Base-by-base conservation (phyloP, 331 rosid genomes). In the Dryas integrifolia region DNA sequence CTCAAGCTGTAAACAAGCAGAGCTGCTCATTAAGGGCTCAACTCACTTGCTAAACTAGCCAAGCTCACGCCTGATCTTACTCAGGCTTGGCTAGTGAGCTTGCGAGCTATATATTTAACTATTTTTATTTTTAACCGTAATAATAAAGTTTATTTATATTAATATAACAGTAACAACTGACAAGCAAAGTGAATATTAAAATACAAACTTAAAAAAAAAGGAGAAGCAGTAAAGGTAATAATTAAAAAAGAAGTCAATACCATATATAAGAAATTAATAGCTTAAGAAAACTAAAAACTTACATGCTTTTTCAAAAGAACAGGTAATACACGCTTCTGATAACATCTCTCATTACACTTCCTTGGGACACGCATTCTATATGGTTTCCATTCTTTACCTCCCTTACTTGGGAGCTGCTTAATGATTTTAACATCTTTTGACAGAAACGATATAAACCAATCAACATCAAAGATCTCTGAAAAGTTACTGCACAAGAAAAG, bases 311-410 rank as follows among this genome's bases (percentile, higher is more conserved):
- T 95, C 86, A 84, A 68, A 62, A 95, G 96, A 75, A 92, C 93
- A 51, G 99, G 98, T 56, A 95, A 70, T 69, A 95, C 88, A 69
- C 97, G 97, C 76, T 2, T 86, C 77, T 77, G 82, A 75, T 95
- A 95, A 76, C 99, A 95, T 81, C 89, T 89, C 86, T 95, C 99
- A 77, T 44, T 95, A 62, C 97, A 95, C 84, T 95, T 95, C 86
- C 99, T 86, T 35, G 97, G 99, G 58, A 95, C 99, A 63, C 96
- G 96, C 97, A 95, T 92, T 52, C 83, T 76, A 78, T 88, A 78
- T 50, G 93, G 73, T 70, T 82, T 83, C 86, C 87, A 82, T 16
- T 60, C 56, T 86, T 84, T 87, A n/a, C 90, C 87, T 59, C 96
- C 86, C 83, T 72, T 89, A 56, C 75, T 83, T 35, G 99, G 97